These are phyloP conservation scores for Polyporus arcularius DNA, from an alignment of 768 basidiomycete genomes.

Conservation along the genomic window DNA sequence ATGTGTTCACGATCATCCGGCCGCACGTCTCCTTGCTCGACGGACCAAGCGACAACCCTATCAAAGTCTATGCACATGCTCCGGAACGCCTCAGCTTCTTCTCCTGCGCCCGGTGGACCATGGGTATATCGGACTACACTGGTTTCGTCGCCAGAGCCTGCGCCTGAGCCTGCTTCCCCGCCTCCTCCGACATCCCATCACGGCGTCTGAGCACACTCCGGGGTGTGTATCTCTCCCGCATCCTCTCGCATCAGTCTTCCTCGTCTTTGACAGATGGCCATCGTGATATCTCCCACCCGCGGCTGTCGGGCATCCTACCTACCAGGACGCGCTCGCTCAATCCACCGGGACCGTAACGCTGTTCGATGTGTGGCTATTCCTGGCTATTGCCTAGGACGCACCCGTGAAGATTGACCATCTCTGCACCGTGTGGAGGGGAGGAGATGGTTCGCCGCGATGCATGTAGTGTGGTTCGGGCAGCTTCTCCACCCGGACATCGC, in stretches of 20 bases:
- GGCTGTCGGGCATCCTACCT: constrained; percentile 11
- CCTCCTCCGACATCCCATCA: neutral
- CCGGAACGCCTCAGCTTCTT: neutral
- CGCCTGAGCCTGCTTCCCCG: constrained; percentile 5
- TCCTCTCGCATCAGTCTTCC: constrained; percentile 12
- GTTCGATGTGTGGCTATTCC: neutral
- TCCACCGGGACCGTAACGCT: constrained; percentile 4
- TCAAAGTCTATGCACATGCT: constrained; percentile 4
- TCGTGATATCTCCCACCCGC: constrained; percentile 17
- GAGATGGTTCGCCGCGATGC: too few relatives aligned
- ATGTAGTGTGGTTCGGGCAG: neutral
- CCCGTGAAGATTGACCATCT: neutral
- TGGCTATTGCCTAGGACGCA: neutral
- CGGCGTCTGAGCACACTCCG: neutral
- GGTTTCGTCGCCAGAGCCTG: constrained; percentile 19
- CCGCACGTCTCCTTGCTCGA: constrained; percentile 14
- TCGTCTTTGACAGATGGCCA: constrained; percentile 18
- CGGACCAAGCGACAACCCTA: constrained; percentile 10
- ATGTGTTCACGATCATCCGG: constrained; percentile 5
- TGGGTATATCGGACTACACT: constrained; percentile 7
- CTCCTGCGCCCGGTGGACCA: constrained; percentile 6
- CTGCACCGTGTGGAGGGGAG: neutral
- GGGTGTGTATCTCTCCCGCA: constrained; percentile 4
- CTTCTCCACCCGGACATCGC: neutral
- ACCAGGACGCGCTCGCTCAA: neutral